Evolutionary conservation across 176 grass and related monocot genomes (phyloP).

Genomic region (Triticum urartu): DNA sequence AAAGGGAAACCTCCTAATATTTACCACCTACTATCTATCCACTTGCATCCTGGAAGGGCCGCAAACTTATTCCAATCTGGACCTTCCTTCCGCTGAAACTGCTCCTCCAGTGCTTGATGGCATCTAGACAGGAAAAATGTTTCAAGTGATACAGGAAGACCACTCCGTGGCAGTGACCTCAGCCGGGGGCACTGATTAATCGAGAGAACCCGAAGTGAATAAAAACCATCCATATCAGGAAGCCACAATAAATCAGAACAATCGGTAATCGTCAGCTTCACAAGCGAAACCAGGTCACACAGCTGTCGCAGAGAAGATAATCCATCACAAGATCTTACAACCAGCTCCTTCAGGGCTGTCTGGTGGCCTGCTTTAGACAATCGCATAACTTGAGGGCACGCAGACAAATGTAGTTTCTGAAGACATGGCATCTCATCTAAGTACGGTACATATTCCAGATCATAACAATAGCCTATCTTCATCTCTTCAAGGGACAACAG

Average conservation of each 20-base stretch:
- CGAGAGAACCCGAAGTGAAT: not conserved
- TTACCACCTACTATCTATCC: not conserved
- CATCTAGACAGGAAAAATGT: not conserved
- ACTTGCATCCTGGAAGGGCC: not conserved
- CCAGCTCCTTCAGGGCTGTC: not conserved
- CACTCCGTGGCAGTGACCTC: conserved; percentile 6
- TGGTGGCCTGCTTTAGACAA: not conserved
- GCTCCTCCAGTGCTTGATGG: not conserved
- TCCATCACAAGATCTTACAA: not conserved
- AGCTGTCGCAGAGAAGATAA: not conserved
- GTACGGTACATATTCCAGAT: conserved; percentile 1
- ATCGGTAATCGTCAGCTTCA: not conserved
- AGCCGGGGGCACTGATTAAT: not conserved
- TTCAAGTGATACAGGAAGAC: conserved; percentile 30
- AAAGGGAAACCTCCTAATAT: too few species aligned
- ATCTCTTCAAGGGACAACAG: conserved; percentile 2
- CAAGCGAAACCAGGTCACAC: conserved; percentile 13
- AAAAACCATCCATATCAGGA: conserved; percentile 12
- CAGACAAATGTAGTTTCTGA: not conserved
- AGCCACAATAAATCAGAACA: conserved; percentile 1
- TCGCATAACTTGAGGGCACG: not conserved
- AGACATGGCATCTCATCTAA: conserved; percentile 4
- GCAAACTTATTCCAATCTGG: not conserved
- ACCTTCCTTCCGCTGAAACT: conserved; percentile 21
- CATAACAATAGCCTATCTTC: not conserved